A percentile compares a stretch with the other conserved stretches of the same genome.
Conservation (phyloP, 306 rosid genomes). For the Quercus agrifolia region DNA sequence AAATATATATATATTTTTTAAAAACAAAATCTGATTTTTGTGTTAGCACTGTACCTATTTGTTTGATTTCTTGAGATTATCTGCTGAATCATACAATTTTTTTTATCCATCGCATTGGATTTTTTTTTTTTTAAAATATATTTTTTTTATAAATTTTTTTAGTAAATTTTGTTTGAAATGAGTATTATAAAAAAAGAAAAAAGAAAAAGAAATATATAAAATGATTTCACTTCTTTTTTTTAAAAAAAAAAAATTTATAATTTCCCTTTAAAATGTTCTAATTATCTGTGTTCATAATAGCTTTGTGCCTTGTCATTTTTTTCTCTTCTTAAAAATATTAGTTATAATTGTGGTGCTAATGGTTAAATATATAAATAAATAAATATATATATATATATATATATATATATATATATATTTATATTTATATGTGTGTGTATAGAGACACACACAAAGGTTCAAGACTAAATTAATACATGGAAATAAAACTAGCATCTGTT, state of each 20-base stretch:
- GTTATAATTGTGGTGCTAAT: not conserved
- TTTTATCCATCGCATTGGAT: conserved; percentile 20
- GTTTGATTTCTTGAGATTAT: not conserved
- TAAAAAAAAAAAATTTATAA: not conserved
- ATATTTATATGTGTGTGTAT: no score
- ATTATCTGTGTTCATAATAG: not conserved
- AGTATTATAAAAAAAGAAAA: not conserved
- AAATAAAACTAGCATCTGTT: no score
- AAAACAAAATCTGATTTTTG: not conserved
- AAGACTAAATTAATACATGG: no score
- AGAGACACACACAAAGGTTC: no score
- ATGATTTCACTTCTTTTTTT: not conserved
- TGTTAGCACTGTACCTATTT: not conserved
- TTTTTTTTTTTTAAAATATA: not conserved
- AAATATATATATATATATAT: no score
- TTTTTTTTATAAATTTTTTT: not conserved
- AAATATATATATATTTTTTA: not conserved
- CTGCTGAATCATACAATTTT: conserved; percentile 2
- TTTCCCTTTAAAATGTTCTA: not conserved
- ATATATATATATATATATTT: no score
- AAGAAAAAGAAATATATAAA: not conserved
- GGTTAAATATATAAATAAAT: no score
- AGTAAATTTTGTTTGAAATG: not conserved
- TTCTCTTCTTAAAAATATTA: not conserved
- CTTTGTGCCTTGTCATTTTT: not conserved